Percentiles rank a stretch among this genome's conserved stretches.
Evolutionary conservation across 1,284 basidiomycete species (phyloP).

Genomic region (Cutaneotrichosporon curvatum): DNA sequence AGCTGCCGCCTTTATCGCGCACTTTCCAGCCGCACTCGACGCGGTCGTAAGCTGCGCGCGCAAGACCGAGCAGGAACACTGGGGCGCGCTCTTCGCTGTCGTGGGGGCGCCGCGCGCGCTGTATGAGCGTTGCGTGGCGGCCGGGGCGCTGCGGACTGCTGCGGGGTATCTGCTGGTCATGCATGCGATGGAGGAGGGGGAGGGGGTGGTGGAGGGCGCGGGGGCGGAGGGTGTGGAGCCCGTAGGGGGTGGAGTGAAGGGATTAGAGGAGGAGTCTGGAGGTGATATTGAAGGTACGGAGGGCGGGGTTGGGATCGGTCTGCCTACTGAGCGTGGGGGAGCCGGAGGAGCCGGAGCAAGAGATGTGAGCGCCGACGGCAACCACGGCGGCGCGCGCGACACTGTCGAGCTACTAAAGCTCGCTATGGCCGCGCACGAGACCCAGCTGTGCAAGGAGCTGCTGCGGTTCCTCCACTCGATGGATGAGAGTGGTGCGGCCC

Average conservation of each 20-base stretch:
- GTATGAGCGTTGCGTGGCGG: slow-evolving; percentile 83
- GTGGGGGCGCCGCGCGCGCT: slow-evolving; percentile 83
- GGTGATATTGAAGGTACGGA: too few species aligned
- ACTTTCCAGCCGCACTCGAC: slow-evolving; percentile 82
- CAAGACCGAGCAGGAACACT: slow-evolving; percentile 90
- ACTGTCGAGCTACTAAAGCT: slow-evolving; percentile 67
- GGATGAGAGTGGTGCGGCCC: slow-evolving; percentile 70
- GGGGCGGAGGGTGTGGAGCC: too few species aligned
- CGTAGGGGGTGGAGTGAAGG: too few species aligned
- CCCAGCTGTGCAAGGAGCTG: slow-evolving; percentile 60
- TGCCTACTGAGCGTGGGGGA: too few species aligned
- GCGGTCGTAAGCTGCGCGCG: slow-evolving; percentile 94
- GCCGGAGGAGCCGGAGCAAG: too few species aligned
- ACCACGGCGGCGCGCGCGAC: slow-evolving; percentile 57
- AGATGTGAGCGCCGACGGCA: too few species aligned
- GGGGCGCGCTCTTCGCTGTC: slow-evolving; percentile 79
- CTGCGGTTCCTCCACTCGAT: slow-evolving; percentile 86
- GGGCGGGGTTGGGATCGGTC: too few species aligned
- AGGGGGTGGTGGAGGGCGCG: slow-evolving; percentile 30
- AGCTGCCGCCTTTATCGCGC: slow-evolving; percentile 84
- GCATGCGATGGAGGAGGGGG: slow-evolving; percentile 83
- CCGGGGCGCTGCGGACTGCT: slow-evolving; percentile 75
- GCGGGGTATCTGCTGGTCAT: slow-evolving; percentile 88
- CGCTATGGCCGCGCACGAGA: slow-evolving; percentile 62
- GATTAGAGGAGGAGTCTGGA: too few species aligned